Evolutionary conservation across 2,329 filamentous ascomycete genomes (phyloP).

Genomic region (Cyphellophora attinorum): DNA sequence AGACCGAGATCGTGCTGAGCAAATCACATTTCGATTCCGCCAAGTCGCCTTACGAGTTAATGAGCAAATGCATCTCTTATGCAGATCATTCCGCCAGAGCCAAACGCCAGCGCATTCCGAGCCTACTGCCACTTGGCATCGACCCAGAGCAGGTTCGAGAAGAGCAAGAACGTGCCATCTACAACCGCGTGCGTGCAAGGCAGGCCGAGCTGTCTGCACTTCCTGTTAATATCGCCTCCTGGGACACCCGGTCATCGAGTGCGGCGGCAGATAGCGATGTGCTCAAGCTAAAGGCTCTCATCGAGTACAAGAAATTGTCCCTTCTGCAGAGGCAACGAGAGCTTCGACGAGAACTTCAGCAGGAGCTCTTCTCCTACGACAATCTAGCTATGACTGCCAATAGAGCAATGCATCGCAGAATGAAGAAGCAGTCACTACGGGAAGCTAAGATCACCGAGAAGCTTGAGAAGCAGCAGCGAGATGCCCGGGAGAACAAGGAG

Average conservation of each 20-base stretch:
- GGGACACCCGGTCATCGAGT: constrained; percentile 66
- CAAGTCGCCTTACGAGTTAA: constrained; percentile 58
- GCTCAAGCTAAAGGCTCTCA: constrained; percentile 79
- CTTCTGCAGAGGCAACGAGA: constrained; percentile 82
- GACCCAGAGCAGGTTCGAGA: constrained; percentile 78
- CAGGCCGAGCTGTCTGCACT: constrained; percentile 76
- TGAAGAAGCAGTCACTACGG: constrained; percentile 94
- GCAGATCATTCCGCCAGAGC: constrained; percentile 66
- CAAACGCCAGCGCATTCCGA: constrained; percentile 71
- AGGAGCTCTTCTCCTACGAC: constrained; percentile 90
- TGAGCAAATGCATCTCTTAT: constrained; percentile 60
- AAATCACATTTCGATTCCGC: constrained; percentile 58
- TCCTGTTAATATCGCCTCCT: constrained; percentile 76
- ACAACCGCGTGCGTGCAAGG: constrained; percentile 79
- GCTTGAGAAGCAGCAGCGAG: constrained; percentile 95
- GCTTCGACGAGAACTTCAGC: constrained; percentile 75
- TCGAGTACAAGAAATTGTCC: constrained; percentile 87
- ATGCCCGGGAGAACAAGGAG: constrained; percentile 89
- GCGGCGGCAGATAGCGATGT: constrained; percentile 66
- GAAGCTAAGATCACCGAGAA: constrained; percentile 98
- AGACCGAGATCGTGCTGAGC: constrained; percentile 14
- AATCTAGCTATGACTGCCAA: constrained; percentile 97
- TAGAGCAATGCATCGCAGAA: constrained; percentile 75
- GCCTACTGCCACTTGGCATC: constrained; percentile 78
- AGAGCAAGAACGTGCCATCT: constrained; percentile 77